These are phyloP conservation scores for Rubia occidens DNA, from an alignment of 305 asterid species.

Conservation along the genomic window DNA sequence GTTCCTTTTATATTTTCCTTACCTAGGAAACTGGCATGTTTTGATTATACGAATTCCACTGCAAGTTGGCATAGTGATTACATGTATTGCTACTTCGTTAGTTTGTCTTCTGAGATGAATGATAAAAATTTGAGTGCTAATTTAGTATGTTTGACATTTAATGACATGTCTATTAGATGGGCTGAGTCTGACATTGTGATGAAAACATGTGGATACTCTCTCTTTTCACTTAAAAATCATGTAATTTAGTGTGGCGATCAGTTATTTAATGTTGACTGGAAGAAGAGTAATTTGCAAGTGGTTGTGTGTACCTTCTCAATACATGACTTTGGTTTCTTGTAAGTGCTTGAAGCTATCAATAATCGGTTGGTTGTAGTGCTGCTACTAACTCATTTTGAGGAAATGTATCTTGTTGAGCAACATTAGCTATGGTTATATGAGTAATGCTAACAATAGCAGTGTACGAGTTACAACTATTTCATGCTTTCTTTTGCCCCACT, in stretches of 20 bases:
- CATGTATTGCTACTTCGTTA: neutral
- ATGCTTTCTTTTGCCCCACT: neutral
- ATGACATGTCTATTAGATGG: neutral
- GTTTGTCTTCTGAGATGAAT: neutral
- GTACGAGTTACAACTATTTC: neutral
- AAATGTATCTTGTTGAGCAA: neutral
- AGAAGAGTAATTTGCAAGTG: neutral
- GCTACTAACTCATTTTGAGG: neutral
- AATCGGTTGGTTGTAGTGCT: neutral
- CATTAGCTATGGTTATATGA: neutral
- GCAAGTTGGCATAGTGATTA: neutral
- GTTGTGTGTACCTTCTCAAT: neutral
- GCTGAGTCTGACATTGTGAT: neutral
- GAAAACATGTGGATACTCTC: neutral
- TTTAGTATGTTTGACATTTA: neutral
- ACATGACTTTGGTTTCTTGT: neutral
- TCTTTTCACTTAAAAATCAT: neutral
- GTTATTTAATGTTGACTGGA: neutral
- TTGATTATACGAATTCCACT: neutral
- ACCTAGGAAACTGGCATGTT: neutral
- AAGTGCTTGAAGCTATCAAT: neutral
- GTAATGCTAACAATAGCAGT: neutral
- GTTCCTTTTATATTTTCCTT: conserved; percentile 4
- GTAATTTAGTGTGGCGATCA: neutral
- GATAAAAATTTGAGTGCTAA: neutral